Conservation (phyloP, 2,329 filamentous ascomycete species). For the Pseudogymnoascus sp. region DNA sequence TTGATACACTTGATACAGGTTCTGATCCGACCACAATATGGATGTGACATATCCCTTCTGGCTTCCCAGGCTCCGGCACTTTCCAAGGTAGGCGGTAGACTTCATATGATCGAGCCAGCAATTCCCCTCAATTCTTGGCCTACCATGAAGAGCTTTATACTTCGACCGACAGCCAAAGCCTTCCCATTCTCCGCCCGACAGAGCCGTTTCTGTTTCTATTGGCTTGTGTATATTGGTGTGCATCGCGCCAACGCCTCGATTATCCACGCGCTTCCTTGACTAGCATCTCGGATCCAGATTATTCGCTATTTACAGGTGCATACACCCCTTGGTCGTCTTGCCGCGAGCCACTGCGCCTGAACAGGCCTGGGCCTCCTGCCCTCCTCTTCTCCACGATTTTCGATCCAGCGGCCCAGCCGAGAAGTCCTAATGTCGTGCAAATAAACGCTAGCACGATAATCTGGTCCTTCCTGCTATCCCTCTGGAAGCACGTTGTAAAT, state of each 20-base stretch:
- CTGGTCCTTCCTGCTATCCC: slow-evolving; percentile 59
- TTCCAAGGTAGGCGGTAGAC: not conserved
- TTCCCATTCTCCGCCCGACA: not conserved
- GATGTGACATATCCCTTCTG: not conserved
- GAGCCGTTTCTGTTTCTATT: not conserved
- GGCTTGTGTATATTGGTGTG: not conserved
- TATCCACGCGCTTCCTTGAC: not conserved
- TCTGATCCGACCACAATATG: not conserved
- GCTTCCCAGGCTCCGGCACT: not conserved
- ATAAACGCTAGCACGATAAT: slow-evolving; percentile 61
- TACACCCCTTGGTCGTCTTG: not conserved
- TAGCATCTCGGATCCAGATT: not conserved
- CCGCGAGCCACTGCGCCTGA: not conserved
- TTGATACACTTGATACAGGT: not conserved
- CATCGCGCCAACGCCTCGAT: not conserved
- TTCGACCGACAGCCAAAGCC: not conserved
- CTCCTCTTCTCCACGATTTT: slow-evolving; percentile 39
- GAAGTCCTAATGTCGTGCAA: slow-evolving; percentile 48
- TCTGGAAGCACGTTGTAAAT: slow-evolving; percentile 57
- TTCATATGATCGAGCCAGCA: not conserved
- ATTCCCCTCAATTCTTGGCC: not conserved
- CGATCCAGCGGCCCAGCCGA: slow-evolving; percentile 53
- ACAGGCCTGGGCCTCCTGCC: slow-evolving; percentile 15
- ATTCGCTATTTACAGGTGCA: not conserved
- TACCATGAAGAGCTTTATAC: not conserved